Base-by-base conservation (phyloP, 768 basidiomycete species). In the Phlebiopsis gigantea region DNA sequence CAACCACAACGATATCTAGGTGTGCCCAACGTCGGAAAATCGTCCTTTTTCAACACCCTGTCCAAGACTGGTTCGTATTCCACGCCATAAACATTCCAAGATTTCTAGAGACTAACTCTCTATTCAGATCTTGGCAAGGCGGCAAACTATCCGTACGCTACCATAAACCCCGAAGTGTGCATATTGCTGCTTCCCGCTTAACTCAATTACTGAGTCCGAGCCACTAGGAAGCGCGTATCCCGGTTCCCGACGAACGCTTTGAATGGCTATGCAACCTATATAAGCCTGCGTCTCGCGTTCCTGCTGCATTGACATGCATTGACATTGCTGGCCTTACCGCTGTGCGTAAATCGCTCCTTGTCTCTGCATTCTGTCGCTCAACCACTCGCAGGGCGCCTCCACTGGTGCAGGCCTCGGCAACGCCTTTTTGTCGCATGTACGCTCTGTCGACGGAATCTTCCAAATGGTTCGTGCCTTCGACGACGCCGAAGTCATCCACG, bases 361-460 rank as follows among this genome's bases (percentile, higher is more conserved):
- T 17, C 17, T 9, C 34, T 9, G 8, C 34, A 10, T 9, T 39
- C 34, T 39, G 12, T 39, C 3, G 17, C 8, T 39, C 12, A 17
- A 34, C 17, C 12, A 60, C 46, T 42, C 48, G 56, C 51, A 91
- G 83, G 96, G 97, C 57, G 97, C 97, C 1, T 98, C 96, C 10
- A 98, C 95, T 29, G 97, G 97, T 63, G 97, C 93, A 46, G 97
- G 97, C 68, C 85, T 99, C 41, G 97, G 97, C 42, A 99, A 99
- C 69, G 84, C 94, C 25, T 99, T 99, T 79, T 75, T 99, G 70
- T 95, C 94, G 10, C 93, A 98, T 69, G 95, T 99, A 43, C 89
- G 97, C 56, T 92, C 97, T 9, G 96, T 98, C 59, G 97, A 99
- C 69, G 97, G 97, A 65, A 99, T 99, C 67, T 99, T 98, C 79